phyloP scores from a whole-genome alignment of 805 yeast species.

The Saccharomycopsis synnaedendra region DNA sequence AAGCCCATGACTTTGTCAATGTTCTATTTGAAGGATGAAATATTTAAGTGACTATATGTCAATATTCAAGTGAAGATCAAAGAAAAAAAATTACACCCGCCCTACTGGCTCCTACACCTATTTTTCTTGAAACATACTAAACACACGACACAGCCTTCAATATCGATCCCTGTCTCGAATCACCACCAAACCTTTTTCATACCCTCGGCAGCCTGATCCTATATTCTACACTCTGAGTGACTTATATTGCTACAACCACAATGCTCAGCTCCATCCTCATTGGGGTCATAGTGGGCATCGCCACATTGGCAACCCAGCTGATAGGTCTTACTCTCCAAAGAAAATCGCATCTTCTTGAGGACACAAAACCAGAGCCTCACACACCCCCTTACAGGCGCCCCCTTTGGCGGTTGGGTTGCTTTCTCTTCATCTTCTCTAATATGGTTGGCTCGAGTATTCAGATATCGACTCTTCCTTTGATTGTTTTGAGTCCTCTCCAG shows the following conservation, averaged over 20 bases:
- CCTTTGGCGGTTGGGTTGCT: constrained; percentile 68
- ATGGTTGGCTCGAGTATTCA: constrained; percentile 75
- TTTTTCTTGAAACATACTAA: too few species aligned
- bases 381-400: constrained; percentile 27
- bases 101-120: too few species aligned
- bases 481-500: constrained; percentile 71
- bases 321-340: constrained; percentile 76
- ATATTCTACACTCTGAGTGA: too few species aligned
- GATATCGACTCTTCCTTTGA: constrained; percentile 71
- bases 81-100: too few species aligned
- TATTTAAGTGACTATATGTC: too few species aligned
- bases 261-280: constrained; percentile 18
- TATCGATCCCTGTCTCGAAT: too few species aligned
- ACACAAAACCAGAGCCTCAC: constrained; percentile 20
- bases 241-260: not conserved
- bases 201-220: too few species aligned
- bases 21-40: too few species aligned
- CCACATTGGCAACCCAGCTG: constrained; percentile 71
- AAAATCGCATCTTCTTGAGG: constrained; percentile 52
- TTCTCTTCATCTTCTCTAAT: constrained; percentile 61
- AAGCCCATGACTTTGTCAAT: too few species aligned
- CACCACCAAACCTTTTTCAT: too few species aligned
- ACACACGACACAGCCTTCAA: too few species aligned
- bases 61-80: too few species aligned
- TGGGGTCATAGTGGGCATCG: constrained; percentile 61